These are phyloP conservation scores for Bruguiera parviflora DNA, from an alignment of 345 rosid genomes.

Conservation along the genomic window DNA sequence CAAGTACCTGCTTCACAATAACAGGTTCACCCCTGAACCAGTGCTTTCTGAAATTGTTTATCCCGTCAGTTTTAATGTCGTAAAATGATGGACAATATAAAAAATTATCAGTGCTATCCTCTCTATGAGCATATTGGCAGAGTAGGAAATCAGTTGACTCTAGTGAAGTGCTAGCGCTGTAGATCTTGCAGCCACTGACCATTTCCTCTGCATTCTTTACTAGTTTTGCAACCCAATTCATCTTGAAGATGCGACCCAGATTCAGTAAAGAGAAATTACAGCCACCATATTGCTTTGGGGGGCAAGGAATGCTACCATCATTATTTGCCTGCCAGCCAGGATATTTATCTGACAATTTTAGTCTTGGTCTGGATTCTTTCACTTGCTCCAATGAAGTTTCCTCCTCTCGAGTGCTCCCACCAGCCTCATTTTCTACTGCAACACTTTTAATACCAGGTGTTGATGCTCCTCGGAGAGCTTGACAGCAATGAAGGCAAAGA, in stretches of 20 bases:
- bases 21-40: constrained; percentile 78
- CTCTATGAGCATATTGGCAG: constrained; percentile 50
- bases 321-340: constrained; percentile 83
- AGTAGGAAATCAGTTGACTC: constrained; percentile 36
- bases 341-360: constrained; percentile 51
- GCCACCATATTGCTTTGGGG: constrained; percentile 79
- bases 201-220: constrained; percentile 92
- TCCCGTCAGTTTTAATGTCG: constrained; percentile 50
- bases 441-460: constrained; percentile 27
- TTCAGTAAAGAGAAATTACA: constrained; percentile 63
- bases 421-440: constrained; percentile 22
- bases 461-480: constrained; percentile 72
- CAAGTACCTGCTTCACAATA: constrained; percentile 62
- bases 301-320: constrained; percentile 89
- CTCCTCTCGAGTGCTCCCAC: constrained; percentile 31
- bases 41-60: constrained; percentile 63
- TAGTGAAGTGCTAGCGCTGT: constrained; percentile 29
- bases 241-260: constrained; percentile 86
- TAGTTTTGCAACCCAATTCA: constrained; percentile 97
- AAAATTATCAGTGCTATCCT: constrained; percentile 52
- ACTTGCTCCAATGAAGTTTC: constrained; percentile 23
- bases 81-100: constrained; percentile 61
- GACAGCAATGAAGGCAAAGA: constrained; percentile 91
- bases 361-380: constrained; percentile 34
- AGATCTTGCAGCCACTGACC: constrained; percentile 76